phyloP scores from a whole-genome alignment of 495 filamentous ascomycete genomes.

The Aspergillus panamensis region DNA sequence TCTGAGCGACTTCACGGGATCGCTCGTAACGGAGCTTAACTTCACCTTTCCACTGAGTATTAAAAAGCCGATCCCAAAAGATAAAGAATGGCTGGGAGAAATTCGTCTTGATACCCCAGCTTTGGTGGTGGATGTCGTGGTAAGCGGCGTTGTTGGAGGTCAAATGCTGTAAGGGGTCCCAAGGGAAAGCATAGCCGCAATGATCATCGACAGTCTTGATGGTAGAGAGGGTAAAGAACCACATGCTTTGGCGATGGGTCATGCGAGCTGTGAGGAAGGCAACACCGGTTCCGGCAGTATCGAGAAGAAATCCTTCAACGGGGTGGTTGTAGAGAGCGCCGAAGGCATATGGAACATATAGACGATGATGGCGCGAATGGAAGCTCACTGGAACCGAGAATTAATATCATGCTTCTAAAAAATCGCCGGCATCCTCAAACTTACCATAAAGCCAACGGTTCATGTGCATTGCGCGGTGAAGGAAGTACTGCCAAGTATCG shows the following conservation, averaged over 20 bases:
- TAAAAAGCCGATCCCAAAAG: slow-evolving; percentile 50
- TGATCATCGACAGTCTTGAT: slow-evolving; percentile 98
- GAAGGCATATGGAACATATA: slow-evolving; percentile 97
- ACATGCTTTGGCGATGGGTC: slow-evolving; percentile 73
- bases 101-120: slow-evolving; percentile 85
- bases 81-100: slow-evolving; percentile 53
- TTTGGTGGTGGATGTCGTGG: slow-evolving; percentile 98
- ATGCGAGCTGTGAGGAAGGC: slow-evolving; percentile 75
- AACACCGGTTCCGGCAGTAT: slow-evolving; percentile 79
- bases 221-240: slow-evolving; percentile 78
- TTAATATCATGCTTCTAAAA: slow-evolving; percentile 7
- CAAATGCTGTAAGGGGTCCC: slow-evolving; percentile 86
- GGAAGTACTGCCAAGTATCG: slow-evolving; percentile 97
- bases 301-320: slow-evolving; percentile 82
- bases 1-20: slow-evolving; percentile 40
- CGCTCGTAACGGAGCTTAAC: slow-evolving; percentile 46
- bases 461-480: slow-evolving; percentile 90
- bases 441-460: slow-evolving; percentile 95
- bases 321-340: slow-evolving; percentile 97
- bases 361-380: slow-evolving; percentile 90
- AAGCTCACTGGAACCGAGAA: slow-evolving; percentile 59
- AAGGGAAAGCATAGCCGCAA: slow-evolving; percentile 92
- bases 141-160: slow-evolving; percentile 92
- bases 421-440: slow-evolving; percentile 26
- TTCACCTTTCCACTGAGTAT: slow-evolving; percentile 47